Percentiles rank a stretch among this genome's conserved stretches.
These are phyloP conservation scores for Diphasiastrum complanatum DNA, from an alignment of 83 land plant genomes.

Conservation along the genomic window DNA sequence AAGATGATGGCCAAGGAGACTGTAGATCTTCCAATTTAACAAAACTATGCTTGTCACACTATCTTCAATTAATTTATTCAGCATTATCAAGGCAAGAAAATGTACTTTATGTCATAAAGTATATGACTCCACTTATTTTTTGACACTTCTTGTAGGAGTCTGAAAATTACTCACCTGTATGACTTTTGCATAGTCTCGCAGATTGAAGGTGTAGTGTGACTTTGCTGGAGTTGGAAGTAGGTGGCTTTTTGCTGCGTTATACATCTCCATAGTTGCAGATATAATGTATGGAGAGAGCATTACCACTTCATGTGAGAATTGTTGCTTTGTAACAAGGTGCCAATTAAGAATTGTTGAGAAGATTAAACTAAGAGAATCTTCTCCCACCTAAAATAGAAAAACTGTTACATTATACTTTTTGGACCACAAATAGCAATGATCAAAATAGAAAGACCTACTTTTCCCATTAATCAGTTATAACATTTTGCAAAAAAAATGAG, in stretches of 20 bases:
- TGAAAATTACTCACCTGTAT: slow-evolving; percentile 28
- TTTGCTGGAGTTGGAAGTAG: slow-evolving; percentile 41
- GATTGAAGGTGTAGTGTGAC: slow-evolving; percentile 41
- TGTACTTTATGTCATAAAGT: no score
- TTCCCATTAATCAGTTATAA: no score
- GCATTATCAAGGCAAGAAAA: no score
- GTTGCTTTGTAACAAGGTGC: slow-evolving; percentile 27
- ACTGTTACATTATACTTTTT: not conserved
- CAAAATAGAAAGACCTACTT: no score
- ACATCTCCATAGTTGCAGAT: slow-evolving; percentile 30
- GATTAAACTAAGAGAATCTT: slow-evolving; percentile 29
- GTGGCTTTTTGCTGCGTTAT: slow-evolving; percentile 28
- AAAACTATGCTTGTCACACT: no score
- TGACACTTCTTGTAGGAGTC: not conserved
- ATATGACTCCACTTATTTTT: no score
- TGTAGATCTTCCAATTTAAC: no score
- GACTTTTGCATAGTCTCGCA: slow-evolving; percentile 41
- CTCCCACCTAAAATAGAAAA: slow-evolving; percentile 22
- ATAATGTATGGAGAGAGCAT: slow-evolving; percentile 16
- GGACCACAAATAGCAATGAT: not conserved
- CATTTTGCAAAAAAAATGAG: no score
- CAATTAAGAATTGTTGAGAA: slow-evolving; percentile 36
- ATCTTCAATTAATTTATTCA: no score
- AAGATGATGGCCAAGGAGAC: no score
- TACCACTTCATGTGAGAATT: slow-evolving; percentile 22